Evolutionary conservation across 345 rosid genomes (phyloP).

Genomic region (Citrus sinensis): DNA sequence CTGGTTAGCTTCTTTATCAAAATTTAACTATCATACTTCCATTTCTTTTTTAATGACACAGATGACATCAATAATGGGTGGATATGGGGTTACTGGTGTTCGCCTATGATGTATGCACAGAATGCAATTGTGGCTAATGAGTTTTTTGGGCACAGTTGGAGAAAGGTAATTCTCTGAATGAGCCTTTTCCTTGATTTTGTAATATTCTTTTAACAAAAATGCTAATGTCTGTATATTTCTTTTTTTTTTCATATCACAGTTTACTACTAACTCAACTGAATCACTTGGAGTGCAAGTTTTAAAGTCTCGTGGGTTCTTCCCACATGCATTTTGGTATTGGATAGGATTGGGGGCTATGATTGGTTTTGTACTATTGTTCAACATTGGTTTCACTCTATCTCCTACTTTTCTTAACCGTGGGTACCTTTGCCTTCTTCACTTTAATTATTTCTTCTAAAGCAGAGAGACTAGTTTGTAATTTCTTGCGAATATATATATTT

Average conservation of each 20-base stretch:
- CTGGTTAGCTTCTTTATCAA: background rate
- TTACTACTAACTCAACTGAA: constrained; percentile 13
- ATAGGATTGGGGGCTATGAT: constrained; percentile 38
- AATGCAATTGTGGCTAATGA: constrained; percentile 30
- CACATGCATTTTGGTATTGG: constrained; percentile 51
- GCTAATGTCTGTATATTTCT: background rate
- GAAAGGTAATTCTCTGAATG: constrained; percentile 7
- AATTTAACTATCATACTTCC: background rate
- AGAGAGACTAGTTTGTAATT: background rate
- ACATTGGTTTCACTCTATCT: constrained; percentile 29
- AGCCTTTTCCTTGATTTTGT: background rate
- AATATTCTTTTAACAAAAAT: background rate
- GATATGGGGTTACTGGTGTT: constrained; percentile 32
- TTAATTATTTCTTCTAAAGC: background rate
- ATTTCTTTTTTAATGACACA: constrained; percentile 13
- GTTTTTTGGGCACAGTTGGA: constrained; percentile 22
- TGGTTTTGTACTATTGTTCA: constrained; percentile 40
- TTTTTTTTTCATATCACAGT: background rate
- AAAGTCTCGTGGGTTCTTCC: constrained; percentile 36
- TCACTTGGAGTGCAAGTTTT: constrained; percentile 44
- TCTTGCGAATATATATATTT: background rate
- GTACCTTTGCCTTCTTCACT: constrained; percentile 21
- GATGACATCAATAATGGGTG: constrained; percentile 67
- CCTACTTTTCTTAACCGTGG: constrained; percentile 39
- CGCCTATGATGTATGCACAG: constrained; percentile 32